Conservation (phyloP, 2,329 filamentous ascomycete genomes). For the Fusarium miscanthi region DNA sequence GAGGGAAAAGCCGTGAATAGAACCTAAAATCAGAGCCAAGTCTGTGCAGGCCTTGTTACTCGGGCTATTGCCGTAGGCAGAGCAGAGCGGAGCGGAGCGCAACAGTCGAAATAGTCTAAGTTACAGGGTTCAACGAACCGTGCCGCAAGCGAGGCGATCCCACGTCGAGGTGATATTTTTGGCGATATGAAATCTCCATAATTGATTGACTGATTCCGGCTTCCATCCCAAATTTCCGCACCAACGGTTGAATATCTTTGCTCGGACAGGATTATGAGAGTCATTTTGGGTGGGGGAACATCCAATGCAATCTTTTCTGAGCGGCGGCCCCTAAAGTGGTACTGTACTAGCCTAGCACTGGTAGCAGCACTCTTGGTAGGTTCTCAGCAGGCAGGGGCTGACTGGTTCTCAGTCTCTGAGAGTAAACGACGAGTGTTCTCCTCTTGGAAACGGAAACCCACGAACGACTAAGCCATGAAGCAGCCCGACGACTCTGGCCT, state of each 20-base stretch:
- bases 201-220: conserved; percentile 9
- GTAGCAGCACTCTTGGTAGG: not conserved
- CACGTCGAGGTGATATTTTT: not conserved
- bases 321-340: conserved; percentile 11
- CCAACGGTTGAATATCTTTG: conserved; percentile 4
- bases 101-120: not conserved
- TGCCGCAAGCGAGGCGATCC: conserved; percentile 26
- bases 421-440: conserved; percentile 27
- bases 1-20: not conserved
- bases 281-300: conserved; percentile 17
- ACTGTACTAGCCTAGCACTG: not conserved
- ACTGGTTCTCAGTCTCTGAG: conserved; percentile 25
- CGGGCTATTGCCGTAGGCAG: not conserved
- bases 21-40: not conserved
- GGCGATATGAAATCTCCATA: conserved; percentile 13
- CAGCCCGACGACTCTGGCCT: conserved; percentile 21
- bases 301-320: conserved; percentile 2
- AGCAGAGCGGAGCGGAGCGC: not conserved
- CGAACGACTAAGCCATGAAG: conserved; percentile 34
- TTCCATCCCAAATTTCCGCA: conserved; percentile 5
- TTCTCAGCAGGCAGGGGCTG: conserved; percentile 24
- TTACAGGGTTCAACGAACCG: conserved; percentile 18
- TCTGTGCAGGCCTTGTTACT: not conserved
- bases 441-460: conserved; percentile 22
- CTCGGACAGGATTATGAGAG: not conserved